These are phyloP conservation scores for Geotrichum citri-aurantii DNA, from an alignment of 1,139 yeast genomes.

Conservation along the genomic window DNA sequence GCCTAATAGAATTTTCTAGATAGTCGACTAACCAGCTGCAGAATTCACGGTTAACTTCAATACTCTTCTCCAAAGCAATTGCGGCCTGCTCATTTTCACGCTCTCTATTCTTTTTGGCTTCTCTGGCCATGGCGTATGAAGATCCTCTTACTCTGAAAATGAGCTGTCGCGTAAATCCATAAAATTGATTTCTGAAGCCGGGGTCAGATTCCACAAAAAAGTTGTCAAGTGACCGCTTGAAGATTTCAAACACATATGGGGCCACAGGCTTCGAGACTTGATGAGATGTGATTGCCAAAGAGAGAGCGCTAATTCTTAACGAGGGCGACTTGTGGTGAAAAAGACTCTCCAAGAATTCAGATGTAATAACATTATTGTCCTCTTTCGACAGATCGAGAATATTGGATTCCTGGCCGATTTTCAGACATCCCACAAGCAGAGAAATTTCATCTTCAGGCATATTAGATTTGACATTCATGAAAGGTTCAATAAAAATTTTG, in stretches of 20 bases:
- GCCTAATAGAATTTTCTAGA: conserved; percentile 45
- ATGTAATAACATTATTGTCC: conserved; percentile 37
- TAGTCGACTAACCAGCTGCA: conserved; percentile 41
- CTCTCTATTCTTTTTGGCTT: conserved; percentile 37
- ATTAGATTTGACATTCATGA: conserved; percentile 20
- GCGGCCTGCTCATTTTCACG: conserved; percentile 19
- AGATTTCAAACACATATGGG: conserved; percentile 39
- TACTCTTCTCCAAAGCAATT: conserved; percentile 19
- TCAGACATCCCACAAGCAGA: conserved; percentile 50
- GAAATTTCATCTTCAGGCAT: conserved; percentile 35
- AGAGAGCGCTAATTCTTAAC: conserved; percentile 53
- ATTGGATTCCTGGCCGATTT: conserved; percentile 58
- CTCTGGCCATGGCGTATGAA: conserved; percentile 50
- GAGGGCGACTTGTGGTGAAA: conserved; percentile 43
- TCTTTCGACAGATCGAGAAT: conserved; percentile 49
- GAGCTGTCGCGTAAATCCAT: conserved; percentile 55
- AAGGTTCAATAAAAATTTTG: conserved; percentile 36
- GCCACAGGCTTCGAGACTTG: conserved; percentile 57
- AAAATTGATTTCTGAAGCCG: conserved; percentile 60
- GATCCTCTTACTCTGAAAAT: conserved; percentile 63
- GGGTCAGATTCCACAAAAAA: conserved; percentile 59
- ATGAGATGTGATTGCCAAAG: conserved; percentile 54
- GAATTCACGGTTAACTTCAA: conserved; percentile 37
- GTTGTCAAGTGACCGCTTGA: conserved; percentile 42
- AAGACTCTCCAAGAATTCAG: conserved; percentile 38